Evolutionary conservation across 2,329 filamentous ascomycete species (phyloP), one percentile per base, ranked within the genome.

Genomic region (Periconia sp.): DNA sequence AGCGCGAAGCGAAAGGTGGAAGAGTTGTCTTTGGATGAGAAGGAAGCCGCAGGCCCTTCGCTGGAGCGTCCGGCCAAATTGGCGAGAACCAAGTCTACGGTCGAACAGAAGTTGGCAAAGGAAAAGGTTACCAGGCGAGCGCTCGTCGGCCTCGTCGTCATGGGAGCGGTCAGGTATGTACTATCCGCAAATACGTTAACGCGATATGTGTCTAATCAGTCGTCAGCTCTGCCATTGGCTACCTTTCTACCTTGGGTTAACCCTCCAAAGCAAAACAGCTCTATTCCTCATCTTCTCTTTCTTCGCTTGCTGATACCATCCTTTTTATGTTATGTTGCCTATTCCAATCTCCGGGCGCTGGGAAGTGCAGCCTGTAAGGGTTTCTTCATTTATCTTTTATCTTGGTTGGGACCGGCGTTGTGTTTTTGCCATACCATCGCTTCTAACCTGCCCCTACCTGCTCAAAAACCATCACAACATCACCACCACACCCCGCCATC

Each of bases 81-180:
- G 70, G 85, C 84, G 41, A 91, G 87, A 80, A 66, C 74, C 77
- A 58, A 58, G 13, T 71, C 69, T 51, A 69, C 67, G 14, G 70
- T 91, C 1, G 89, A 94, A 71, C 84, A 89, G 43, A 88, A 94
- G 74, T 74, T 95, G 62, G 88, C 88, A 74, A 92, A 91, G 77
- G 89, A 95, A 76, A 89, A 87, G 68, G 91, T 97, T 61, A 88
- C 91, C 76, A 91, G 87, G 74, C 85, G 92, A 69, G 91, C 94
- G 45, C 79, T 96, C 56, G 82, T 96, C 58, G 93, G 94, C 54
- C 84, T 97, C 49, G 90, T 88, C 58, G 91, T 91, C 53, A 94
- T 91, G 45, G 82, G 97, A 72, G 91, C 90, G 53, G 83, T 97
- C 74, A 92, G 92, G 94, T 97, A 84, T 79, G 92, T 88, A 31